Evolutionary conservation across 352 stramenopile genomes (phyloP), one percentile per base, ranked within the genome.

Genomic region (Pythium plurisporium): DNA sequence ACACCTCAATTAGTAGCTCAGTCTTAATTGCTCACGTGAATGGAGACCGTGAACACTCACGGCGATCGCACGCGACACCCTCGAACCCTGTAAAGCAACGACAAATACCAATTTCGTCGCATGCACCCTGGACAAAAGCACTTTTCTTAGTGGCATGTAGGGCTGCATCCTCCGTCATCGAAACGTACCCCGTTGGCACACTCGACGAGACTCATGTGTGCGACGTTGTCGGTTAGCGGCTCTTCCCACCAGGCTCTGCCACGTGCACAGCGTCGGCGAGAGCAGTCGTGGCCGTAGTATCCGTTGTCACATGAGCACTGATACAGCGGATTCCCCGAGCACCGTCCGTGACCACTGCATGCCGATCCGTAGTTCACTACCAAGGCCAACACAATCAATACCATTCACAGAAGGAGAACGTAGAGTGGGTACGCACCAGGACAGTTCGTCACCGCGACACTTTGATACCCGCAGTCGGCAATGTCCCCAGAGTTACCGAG

Each of bases 171-270:
- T 0, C 4, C 4, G 8, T 44, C 7, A 5, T 19, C 33, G 9
- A 10, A 27, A 55, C 61, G 15, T 65, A 89, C 82, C 30, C 72
- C 76, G 55, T 91, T 91, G 7, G 82, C 91, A 63, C 85, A 94
- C 31, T 79, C 61, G 17, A 82, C 82, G 15, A 63, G 47, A 7
- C 54, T 72, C 14, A 74, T 56, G 42, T 90, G 85, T 20, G 80
- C 85, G 19, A 81, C 62, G 37, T 91, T 72, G 45, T 76, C 60
- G 17, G 42, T 53, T 23, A 50, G 38, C 17, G 74, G 61, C 58
- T 87, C 74, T 51, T 93, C 79, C 41, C 87, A 86, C 78, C 82
- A 94, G 11, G 76, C 75, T 31, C 69, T 64, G 0, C 81, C 82
- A 7, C 43, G 61, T 0, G 82, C 79, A 36, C 85, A 94, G 12